These are phyloP conservation scores for Penicillium crustosum DNA, from an alignment of 2,329 filamentous ascomycete genomes.

Conservation along the genomic window DNA sequence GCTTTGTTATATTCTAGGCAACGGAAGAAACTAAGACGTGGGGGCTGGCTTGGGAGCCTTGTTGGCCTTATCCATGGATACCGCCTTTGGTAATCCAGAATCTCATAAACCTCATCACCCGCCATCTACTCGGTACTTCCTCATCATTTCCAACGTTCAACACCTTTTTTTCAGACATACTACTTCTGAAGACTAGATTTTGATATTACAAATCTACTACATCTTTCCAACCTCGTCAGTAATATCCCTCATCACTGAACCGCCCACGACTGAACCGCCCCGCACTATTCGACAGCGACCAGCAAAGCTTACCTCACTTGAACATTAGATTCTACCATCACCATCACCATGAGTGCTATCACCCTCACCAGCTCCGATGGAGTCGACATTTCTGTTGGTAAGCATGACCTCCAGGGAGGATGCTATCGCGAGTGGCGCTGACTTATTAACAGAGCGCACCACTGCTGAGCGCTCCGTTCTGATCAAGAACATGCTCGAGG, in stretches of 20 bases:
- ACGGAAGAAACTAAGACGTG: not conserved
- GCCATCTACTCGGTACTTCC: not conserved
- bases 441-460: slow-evolving; percentile 62
- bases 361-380: slow-evolving; percentile 54
- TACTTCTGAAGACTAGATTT: not conserved
- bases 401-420: slow-evolving; percentile 23
- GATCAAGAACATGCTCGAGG: slow-evolving; percentile 98
- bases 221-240: not conserved
- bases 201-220: not conserved
- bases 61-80: not conserved
- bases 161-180: not conserved
- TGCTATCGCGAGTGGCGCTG: not conserved
- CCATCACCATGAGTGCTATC: slow-evolving; percentile 31
- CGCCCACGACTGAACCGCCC: not conserved
- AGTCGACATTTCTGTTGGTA: slow-evolving; percentile 53
- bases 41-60: not conserved
- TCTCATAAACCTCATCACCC: not conserved
- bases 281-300: not conserved
- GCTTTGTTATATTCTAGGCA: not conserved
- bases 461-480: slow-evolving; percentile 90
- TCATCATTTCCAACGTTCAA: not conserved
- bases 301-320: not conserved
- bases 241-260: not conserved
- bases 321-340: not conserved
- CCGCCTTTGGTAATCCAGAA: slow-evolving; percentile 1